A percentile compares a stretch with the other conserved stretches of the same genome.
These are phyloP conservation scores for Kalmanozyma brasiliensis DNA, from an alignment of 1,284 basidiomycete species.

Conservation along the genomic window DNA sequence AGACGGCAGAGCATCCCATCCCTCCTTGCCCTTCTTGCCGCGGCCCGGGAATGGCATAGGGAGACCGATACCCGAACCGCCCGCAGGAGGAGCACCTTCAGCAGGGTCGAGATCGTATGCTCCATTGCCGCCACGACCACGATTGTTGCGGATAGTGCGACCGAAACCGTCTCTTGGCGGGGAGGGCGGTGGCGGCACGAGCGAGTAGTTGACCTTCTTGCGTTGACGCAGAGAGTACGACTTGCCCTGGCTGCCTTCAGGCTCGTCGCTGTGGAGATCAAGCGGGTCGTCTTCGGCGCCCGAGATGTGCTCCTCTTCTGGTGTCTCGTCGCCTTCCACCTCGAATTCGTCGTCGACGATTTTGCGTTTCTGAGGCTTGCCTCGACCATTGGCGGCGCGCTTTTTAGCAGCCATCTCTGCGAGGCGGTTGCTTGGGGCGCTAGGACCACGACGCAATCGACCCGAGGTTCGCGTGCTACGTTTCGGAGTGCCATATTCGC, in stretches of 20 bases:
- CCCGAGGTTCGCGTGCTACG: constrained; percentile 31
- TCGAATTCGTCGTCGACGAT: constrained; percentile 41
- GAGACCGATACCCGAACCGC: constrained; percentile 18
- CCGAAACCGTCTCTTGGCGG: constrained; percentile 62
- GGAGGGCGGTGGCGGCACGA: constrained; percentile 56
- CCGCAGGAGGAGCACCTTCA: constrained; percentile 17
- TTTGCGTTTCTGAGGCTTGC: constrained; percentile 18
- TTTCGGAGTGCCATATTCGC: constrained; percentile 38
- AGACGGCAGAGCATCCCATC: constrained; percentile 56
- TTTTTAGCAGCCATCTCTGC: constrained; percentile 48
- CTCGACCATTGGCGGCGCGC: constrained; percentile 32
- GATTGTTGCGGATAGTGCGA: constrained; percentile 42
- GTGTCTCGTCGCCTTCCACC: constrained; percentile 40
- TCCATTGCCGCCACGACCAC: constrained; percentile 25
- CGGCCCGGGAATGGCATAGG: constrained; percentile 50
- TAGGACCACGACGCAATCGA: constrained; percentile 30
- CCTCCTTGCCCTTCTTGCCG: constrained; percentile 56
- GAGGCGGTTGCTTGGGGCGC: constrained; percentile 22
- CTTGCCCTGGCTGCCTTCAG: constrained; percentile 50
- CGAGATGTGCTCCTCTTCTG: constrained; percentile 41
- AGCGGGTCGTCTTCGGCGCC: constrained; percentile 47
- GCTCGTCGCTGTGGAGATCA: constrained; percentile 53
- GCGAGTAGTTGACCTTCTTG: constrained; percentile 65
- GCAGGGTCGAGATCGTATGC: constrained; percentile 38
- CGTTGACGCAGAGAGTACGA: constrained; percentile 63